Percentiles rank a stretch among this genome's conserved stretches.
These are phyloP conservation scores for Melastoma candidum DNA, from an alignment of 441 rosid genomes.

Conservation along the genomic window DNA sequence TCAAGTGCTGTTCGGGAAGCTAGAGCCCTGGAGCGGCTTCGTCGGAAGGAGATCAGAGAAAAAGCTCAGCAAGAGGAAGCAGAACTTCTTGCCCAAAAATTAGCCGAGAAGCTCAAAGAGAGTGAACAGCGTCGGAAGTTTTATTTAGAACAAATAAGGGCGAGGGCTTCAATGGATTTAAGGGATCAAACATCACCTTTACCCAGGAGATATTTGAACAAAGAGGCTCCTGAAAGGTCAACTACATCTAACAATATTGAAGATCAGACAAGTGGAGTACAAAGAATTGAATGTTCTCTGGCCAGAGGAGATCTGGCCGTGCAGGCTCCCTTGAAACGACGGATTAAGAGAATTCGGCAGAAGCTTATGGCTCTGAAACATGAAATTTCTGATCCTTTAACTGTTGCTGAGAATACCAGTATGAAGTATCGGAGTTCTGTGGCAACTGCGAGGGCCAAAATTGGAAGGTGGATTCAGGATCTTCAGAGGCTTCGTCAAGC, in stretches of 20 bases:
- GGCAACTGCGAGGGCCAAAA: constrained; percentile 67
- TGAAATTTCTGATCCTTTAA: constrained; percentile 45
- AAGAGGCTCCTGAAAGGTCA: constrained; percentile 53
- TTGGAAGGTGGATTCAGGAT: constrained; percentile 85
- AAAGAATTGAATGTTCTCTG: constrained; percentile 25
- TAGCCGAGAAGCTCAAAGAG: constrained; percentile 68
- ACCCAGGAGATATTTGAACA: constrained; percentile 40
- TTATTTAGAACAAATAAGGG: constrained; percentile 72
- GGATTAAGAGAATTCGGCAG: constrained; percentile 63
- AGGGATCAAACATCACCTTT: constrained; percentile 80
- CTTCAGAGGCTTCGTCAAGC: constrained; percentile 77
- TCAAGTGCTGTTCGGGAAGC: constrained; percentile 82
- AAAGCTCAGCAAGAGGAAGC: constrained; percentile 91
- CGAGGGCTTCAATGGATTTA: constrained; percentile 80
- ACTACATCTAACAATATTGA: constrained; percentile 36
- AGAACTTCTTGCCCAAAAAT: constrained; percentile 68
- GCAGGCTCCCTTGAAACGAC: constrained; percentile 54
- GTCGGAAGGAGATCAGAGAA: constrained; percentile 69
- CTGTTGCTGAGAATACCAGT: constrained; percentile 44
- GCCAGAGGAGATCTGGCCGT: constrained; percentile 30
- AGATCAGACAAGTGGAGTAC: constrained; percentile 33
- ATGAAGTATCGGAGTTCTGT: constrained; percentile 63
- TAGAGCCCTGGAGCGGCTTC: constrained; percentile 64
- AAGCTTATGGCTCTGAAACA: constrained; percentile 73
- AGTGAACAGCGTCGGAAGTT: constrained; percentile 77